Percentiles rank a stretch among this genome's conserved stretches.
Evolutionary conservation across 352 stramenopile species (phyloP).

Genomic region (Globisporangium solare): DNA sequence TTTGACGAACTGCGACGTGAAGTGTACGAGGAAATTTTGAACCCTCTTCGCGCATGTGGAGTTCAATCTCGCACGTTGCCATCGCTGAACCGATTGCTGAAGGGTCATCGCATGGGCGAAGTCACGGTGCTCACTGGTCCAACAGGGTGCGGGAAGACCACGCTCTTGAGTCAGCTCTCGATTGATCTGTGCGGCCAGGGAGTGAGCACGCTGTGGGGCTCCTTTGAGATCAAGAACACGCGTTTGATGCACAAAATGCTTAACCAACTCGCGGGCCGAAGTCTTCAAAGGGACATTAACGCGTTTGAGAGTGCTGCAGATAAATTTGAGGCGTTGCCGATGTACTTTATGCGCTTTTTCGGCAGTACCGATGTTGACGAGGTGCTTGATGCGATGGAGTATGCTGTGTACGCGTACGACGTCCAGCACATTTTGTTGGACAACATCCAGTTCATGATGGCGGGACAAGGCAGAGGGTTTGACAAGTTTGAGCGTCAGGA

Average conservation of each 20-base stretch:
- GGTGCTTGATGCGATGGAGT: conserved; percentile 98
- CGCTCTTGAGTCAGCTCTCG: conserved; percentile 89
- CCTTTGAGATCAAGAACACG: conserved; percentile 99
- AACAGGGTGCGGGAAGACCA: conserved; percentile 95
- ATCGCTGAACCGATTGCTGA: conserved; percentile 93
- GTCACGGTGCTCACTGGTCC: conserved; percentile 98
- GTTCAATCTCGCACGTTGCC: conserved; percentile 92
- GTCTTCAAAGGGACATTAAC: conserved; percentile 63
- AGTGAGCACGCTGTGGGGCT: conserved; percentile 98
- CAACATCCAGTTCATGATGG: conserved; percentile 99
- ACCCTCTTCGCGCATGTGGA: conserved; percentile 92
- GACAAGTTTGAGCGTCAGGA: conserved; percentile 92
- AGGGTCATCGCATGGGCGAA: conserved; percentile 96
- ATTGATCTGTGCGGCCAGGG: conserved; percentile 91
- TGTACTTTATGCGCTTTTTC: conserved; percentile 99
- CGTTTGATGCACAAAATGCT: conserved; percentile 97
- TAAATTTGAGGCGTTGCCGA: conserved; percentile 92
- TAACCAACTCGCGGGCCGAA: conserved; percentile 88
- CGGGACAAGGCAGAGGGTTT: conserved; percentile 72
- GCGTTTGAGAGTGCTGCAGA: conserved; percentile 77
- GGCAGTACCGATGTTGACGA: conserved; percentile 93
- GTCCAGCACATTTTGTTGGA: conserved; percentile 99
- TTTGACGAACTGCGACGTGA: conserved; percentile 91
- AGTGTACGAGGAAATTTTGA: conserved; percentile 94
- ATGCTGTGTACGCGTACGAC: conserved; percentile 97